phyloP scores from a whole-genome alignment of 139 green algal species.

The Chlamydomonas urium region DNA sequence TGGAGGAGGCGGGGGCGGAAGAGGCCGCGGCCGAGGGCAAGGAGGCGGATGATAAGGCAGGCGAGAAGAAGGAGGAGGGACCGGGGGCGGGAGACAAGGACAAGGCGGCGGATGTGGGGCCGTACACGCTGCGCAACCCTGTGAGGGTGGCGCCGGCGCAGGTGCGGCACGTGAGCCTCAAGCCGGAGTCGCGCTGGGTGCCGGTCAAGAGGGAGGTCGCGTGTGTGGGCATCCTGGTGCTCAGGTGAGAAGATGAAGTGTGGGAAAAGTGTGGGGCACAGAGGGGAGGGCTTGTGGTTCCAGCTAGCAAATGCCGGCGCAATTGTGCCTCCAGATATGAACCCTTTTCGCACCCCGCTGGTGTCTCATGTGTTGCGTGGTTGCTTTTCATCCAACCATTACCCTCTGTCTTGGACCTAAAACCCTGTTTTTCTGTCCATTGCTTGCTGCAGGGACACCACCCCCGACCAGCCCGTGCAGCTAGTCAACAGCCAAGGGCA shows the following conservation, averaged over 20 bases:
- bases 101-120: slow-evolving; percentile 22
- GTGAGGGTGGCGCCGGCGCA: slow-evolving; percentile 79
- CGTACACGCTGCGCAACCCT: slow-evolving; percentile 75
- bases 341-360: no score
- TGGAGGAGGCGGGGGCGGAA: background rate
- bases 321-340: background rate
- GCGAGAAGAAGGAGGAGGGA: background rate
- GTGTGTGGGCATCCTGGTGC: slow-evolving; percentile 47
- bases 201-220: slow-evolving; percentile 57
- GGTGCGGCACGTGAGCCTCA: slow-evolving; percentile 58
- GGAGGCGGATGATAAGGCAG: slow-evolving; percentile 20
- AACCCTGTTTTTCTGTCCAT: background rate
- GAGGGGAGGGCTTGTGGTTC: background rate
- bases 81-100: background rate
- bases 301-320: background rate
- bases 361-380: background rate
- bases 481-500: slow-evolving; percentile 15
- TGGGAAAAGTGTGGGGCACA: background rate
- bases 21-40: background rate
- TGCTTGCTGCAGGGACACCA: slow-evolving; percentile 24
- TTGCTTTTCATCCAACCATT: background rate
- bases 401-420: background rate
- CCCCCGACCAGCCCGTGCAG: slow-evolving; percentile 38
- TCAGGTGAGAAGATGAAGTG: slow-evolving; percentile 9
- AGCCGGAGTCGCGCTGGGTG: slow-evolving; percentile 33